Base-by-base conservation (phyloP, 106 monocot genomes). In the Amphibolis antarctica region DNA sequence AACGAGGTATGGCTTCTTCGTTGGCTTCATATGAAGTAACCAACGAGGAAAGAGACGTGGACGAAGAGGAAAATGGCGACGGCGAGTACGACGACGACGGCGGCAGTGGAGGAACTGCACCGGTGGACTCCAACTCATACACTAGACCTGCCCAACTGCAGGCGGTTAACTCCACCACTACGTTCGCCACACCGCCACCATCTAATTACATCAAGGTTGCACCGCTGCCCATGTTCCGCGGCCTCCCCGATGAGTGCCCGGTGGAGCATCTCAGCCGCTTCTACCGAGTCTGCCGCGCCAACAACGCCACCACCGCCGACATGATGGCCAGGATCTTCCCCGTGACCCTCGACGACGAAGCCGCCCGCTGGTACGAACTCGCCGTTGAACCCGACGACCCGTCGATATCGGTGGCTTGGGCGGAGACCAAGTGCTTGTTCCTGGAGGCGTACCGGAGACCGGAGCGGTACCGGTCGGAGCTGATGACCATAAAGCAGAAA, bases 321-420 rank as follows among this genome's bases (percentile, higher is more conserved):
- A 49, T 31, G 30, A 52, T 61, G 31, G 42, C 49, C 25, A 18
- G 59, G 13, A 59, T 74, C 66, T 74, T 74, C 67, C 74, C 67
- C 42, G 74, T 74, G 13, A 74, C 74, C 5, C 74, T 74, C 27
- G 66, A 66, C 61, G 74, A 46, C 63, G 66, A 56, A 23, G 74
- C 74, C 11, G 58, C 67, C 6, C 60, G 67, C 22, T 74, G 74
- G 74, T 74, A 74, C 67, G 74, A 74, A 24, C 74, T 74, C 51
- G 15, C 43, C 24, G 60, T 67, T 23, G 67, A 67, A 36, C 67
- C 74, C 13, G 18, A 51, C 42, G 36, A 36, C 36, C 2, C 36
- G 7, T 36, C 36, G 4, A 3, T 28, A 1, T 26, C 29, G 11
- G 19, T 54, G 4, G 22, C 61, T 6, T 74, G 74, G 74, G 60